phyloP scores from a whole-genome alignment of 2,329 filamentous ascomycete genomes.

The Colletotrichum viniferum region DNA sequence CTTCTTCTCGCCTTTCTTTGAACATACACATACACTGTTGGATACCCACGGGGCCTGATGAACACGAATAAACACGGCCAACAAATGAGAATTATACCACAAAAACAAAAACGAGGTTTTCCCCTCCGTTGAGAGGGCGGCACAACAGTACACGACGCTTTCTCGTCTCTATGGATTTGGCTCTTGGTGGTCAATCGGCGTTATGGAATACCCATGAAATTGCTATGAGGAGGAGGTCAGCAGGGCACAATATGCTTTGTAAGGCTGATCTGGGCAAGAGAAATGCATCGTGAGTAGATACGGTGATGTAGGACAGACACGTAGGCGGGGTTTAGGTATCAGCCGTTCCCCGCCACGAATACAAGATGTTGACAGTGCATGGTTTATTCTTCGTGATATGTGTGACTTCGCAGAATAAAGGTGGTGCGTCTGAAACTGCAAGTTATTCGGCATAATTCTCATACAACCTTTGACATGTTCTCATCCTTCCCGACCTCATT shows the following conservation, averaged over 20 bases:
- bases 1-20: background rate
- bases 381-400: background rate
- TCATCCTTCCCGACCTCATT: slow-evolving; percentile 22
- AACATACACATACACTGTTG: slow-evolving; percentile 2
- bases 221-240: background rate
- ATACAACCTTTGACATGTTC: background rate
- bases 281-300: background rate
- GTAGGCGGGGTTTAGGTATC: background rate
- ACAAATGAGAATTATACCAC: background rate
- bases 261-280: background rate
- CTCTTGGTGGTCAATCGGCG: background rate
- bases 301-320: background rate
- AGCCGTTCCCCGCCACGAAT: background rate
- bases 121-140: background rate
- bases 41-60: slow-evolving; percentile 10
- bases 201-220: slow-evolving; percentile 11
- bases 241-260: background rate
- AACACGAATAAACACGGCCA: background rate
- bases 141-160: slow-evolving; percentile 6
- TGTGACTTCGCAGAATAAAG: background rate
- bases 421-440: background rate
- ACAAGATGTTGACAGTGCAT: background rate
- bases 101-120: background rate
- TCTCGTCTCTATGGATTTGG: background rate
- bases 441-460: background rate